Evolutionary conservation across 352 stramenopile genomes (phyloP), one percentile per base, ranked within the genome.

Genomic region (Phytophthora foliorum): DNA sequence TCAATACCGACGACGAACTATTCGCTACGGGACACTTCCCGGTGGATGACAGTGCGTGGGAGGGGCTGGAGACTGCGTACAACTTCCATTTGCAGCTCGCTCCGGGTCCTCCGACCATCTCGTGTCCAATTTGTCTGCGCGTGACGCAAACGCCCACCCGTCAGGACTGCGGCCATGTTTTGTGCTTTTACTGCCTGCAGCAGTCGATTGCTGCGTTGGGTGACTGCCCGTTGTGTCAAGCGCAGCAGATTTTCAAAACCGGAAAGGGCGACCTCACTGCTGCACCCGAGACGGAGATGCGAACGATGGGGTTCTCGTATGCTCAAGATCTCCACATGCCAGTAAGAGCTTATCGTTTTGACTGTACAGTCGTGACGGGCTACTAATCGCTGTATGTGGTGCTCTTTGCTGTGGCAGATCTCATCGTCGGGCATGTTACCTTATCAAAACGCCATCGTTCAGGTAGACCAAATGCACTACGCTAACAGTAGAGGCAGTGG

Each of bases 131-230:
- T 50, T 89, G 78, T 39, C 72, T 89, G 19, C 74, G 67, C 8
- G 25, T 69, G 19, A 76, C 66, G 34, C 76, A 83, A 63, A 59
- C 75, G 19, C 74, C 81, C 16, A 61, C 81, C 41, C 81, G 67
- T 4, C 81, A 89, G 52, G 64, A 78, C n/a, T 89, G 81, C 44
- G 81, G 81, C 14, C 81, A 89, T 50, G 76, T 81, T 9, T 68
- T 89, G 31, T 89, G 81, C 36, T 57, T 78, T 39, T 69, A 78
- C 7, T 89, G 81, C 65, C 78, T 81, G 52, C 81, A 85, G 41
- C 81, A 89, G 25, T 80, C 69, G 10, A 57, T 83, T 24, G 72
- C 70, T 6, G 72, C 70, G 14, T 36, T 86, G 13, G 72, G 77
- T 10, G 58, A 70, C 42, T 89, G 81, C 42, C 71, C 77, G 8